Conservation (phyloP, 169 alveolate species). For the Plasmodium gallinaceum region DNA sequence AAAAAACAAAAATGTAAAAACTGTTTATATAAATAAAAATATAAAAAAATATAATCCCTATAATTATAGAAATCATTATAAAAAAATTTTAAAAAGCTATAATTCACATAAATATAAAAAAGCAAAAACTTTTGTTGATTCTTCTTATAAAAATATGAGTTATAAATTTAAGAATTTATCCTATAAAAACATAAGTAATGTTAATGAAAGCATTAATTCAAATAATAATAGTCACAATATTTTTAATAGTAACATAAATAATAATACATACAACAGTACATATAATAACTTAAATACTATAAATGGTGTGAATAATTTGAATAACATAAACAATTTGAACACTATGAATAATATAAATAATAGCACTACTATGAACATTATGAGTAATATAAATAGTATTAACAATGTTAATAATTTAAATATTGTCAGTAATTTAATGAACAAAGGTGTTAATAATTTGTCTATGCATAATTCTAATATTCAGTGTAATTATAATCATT, state of each 20-base stretch:
- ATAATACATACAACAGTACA: neutral
- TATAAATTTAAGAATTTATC: slow-evolving; percentile 34
- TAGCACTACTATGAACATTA: too few species aligned
- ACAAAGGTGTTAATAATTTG: neutral
- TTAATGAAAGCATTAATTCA: neutral
- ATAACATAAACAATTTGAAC: too few species aligned
- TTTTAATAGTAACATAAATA: neutral
- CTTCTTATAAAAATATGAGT: slow-evolving; percentile 8
- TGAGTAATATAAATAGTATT: too few species aligned
- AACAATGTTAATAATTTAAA: neutral
- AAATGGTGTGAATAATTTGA: too few species aligned
- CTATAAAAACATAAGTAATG: slow-evolving; percentile 13
- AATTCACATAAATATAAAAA: slow-evolving; percentile 1
- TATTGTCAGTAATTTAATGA: neutral
- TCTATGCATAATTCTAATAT: slow-evolving; percentile 5
- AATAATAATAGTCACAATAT: neutral
- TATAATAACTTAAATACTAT: too few species aligned
- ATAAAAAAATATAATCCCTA: neutral
- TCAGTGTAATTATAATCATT: neutral
- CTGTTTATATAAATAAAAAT: neutral
- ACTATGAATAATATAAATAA: too few species aligned
- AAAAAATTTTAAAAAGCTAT: neutral
- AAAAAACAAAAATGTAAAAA: slow-evolving; percentile 3
- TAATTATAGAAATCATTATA: slow-evolving; percentile 6
- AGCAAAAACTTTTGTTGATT: neutral